phyloP scores from a whole-genome alignment of 495 filamentous ascomycete species.

The Penicillium coffeae region DNA sequence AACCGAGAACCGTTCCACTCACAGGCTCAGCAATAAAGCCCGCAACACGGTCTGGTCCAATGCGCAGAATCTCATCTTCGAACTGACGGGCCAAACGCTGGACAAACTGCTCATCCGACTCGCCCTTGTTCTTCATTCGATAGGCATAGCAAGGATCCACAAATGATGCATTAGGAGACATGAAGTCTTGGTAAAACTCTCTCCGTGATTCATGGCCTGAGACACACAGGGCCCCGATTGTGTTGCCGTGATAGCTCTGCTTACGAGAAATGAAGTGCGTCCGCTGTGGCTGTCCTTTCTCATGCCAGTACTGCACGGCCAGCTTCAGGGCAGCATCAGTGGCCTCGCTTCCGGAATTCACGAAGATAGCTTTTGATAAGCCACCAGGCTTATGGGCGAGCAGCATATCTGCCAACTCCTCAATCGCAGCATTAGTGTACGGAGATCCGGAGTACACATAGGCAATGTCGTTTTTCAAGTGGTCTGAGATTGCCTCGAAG shows the following conservation, averaged over 20 bases:
- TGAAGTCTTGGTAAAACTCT: constrained; percentile 27
- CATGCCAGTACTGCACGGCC: constrained; percentile 37
- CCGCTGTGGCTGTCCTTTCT: constrained; percentile 30
- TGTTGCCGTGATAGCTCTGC: constrained; percentile 64
- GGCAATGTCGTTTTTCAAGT: constrained; percentile 12
- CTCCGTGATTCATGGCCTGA: constrained; percentile 28
- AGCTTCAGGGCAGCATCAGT: constrained; percentile 57
- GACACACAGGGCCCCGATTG: constrained; percentile 53
- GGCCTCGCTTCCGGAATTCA: constrained; percentile 46
- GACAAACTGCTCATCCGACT: constrained; percentile 34
- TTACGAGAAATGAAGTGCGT: constrained; percentile 56
- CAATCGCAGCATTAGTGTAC: constrained; percentile 18
- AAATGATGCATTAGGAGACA: constrained; percentile 27
- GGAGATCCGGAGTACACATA: constrained; percentile 16
- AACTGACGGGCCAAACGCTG: constrained; percentile 48
- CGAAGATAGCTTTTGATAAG: constrained; percentile 30
- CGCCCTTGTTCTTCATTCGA: constrained; percentile 24
- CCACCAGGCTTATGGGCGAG: constrained; percentile 23
- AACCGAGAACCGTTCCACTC: constrained; percentile 47
- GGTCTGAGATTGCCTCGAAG: constrained; percentile 8
- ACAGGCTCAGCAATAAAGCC: constrained; percentile 64
- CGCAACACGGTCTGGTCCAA: constrained; percentile 59
- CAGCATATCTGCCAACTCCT: constrained; percentile 26
- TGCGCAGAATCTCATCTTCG: constrained; percentile 57
- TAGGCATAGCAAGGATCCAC: constrained; percentile 40